Evolutionary conservation across 345 rosid species (phyloP), one percentile per base, ranked within the genome.

Genomic region (Geranium rotundifolium): DNA sequence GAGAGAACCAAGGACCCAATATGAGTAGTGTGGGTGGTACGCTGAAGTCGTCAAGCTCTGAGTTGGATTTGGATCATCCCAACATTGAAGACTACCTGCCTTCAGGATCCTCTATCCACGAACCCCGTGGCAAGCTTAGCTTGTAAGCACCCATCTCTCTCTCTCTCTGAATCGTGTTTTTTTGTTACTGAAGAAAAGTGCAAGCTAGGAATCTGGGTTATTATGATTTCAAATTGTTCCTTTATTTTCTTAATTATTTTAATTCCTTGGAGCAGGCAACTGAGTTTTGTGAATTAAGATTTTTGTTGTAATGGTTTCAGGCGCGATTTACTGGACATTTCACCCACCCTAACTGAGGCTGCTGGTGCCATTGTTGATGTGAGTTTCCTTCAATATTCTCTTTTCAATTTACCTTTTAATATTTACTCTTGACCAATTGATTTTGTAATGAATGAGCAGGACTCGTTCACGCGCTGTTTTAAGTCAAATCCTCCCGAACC

Each of bases 281-380:
- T 58, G 56, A 12, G 61, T 27, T 59, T 4, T 59, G 39, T 27
- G 37, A 59, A 56, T 68, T 12, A 37, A 16, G 20, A 17, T 54
- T 54, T 34, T 31, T 56, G 20, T 31, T 16, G 0, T 63, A 29
- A 49, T 39, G 1, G 34, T 63, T 61, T 29, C 65, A 90, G 97
- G 79, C 82, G 84, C 65, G 96, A 95, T 79, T 73, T 95, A 82
- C 85, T 95, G n/a, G 97, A 95, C 34, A 79, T 90, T 58, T 84
- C 96, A 5, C 97, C 95, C 0, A 79, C 91, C 16, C 84, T 93
- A 17, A 85, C 97, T 15, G 99, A 95, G 78, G 97, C 97, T 73
- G 96, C 91, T 60, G 99, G 99, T 62, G 99, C 97, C 65, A 95
- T 90, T 71, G 81, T 90, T 63, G 99, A 95, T 81, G 99, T 88